Base-by-base conservation (phyloP, 257 asterid species). In the Echium plantagineum region DNA sequence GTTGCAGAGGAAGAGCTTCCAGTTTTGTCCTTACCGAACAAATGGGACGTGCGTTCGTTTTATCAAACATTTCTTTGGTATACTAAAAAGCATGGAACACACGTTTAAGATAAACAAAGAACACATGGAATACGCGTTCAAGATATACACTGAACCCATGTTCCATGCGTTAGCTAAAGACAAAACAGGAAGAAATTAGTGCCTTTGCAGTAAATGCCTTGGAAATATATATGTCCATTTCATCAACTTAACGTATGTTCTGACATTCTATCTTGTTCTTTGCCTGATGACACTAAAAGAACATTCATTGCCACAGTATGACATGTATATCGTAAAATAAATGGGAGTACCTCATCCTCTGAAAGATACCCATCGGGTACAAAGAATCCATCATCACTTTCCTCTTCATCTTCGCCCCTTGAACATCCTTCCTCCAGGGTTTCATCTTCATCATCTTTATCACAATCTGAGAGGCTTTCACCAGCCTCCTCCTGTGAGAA, bases 291-390 rank as follows among this genome's bases (percentile, higher is more conserved):
- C 4, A 42, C 2, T 42, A 17, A 42, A 10, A 42, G 1, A 3
- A 3, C 49, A 42, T 42, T 42, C 13, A 42, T 13, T 56, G 20
- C 22, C n/a, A 56, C 1, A 56, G 13, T 53, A 7, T 5, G 15
- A 5, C 28, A 53, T 9, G 5, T 2, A 53, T 18, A 53, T 21
- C 10, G 20, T 17, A 53, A 53, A 53, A 19, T n/a, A 4, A 19
- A 19, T 2, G 15, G 57, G 22, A 55, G 52, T 74, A 86, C 99
- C 99, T 89, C 99, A 65, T 89, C 77, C 64, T 86, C 97, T 4
- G 99, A 93, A 56, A 93, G 96, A 79, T 93, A 89, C 53, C 99
- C 99, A 76, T 93, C 96, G 42, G 96, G 97, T 53, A 93, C 99
- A 55, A 93, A 77, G 69, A 89, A 93, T 2, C 95, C 97, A 76